Evolutionary conservation across 148 eudicot species (phyloP).

Genomic region (Selenicereus undatus): DNA sequence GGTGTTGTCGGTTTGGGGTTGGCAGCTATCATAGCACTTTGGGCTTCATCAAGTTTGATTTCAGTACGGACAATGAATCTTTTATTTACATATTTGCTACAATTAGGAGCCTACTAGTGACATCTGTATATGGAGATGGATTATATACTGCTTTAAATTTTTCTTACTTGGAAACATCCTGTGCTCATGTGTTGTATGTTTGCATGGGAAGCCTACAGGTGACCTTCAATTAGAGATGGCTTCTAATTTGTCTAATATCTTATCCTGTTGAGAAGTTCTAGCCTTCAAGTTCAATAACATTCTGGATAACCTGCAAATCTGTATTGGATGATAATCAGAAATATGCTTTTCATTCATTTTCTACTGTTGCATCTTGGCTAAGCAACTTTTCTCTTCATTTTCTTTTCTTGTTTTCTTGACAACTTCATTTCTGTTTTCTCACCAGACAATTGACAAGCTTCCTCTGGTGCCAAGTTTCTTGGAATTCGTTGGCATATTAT

Average conservation of each 20-base stretch:
- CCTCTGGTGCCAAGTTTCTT: slow-evolving; percentile 68
- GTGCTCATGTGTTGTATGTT: no score
- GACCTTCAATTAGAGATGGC: no score
- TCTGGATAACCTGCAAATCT: not conserved
- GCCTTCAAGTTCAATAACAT: not conserved
- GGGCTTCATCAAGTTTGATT: slow-evolving; percentile 73
- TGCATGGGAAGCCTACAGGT: no score
- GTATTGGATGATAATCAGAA: not conserved
- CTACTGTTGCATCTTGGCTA: not conserved
- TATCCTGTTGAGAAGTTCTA: not conserved
- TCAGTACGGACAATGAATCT: slow-evolving; percentile 39
- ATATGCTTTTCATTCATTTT: not conserved
- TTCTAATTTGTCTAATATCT: not conserved
- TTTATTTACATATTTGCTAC: not conserved
- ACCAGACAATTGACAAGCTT: slow-evolving; percentile 88
- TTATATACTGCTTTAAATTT: no score
- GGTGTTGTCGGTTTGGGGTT: slow-evolving; percentile 82
- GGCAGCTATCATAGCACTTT: slow-evolving; percentile 63
- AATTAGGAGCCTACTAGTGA: not conserved
- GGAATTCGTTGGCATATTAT: slow-evolving; percentile 74
- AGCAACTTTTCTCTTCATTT: no score
- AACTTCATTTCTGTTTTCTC: slow-evolving; percentile 10
- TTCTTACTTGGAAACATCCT: no score
- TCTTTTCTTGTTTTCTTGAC: not conserved
- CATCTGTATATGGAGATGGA: no score